A percentile compares a stretch with the other conserved stretches of the same genome.
Evolutionary conservation across 805 yeast species (phyloP).

Genomic region (Yarrowia porcina): DNA sequence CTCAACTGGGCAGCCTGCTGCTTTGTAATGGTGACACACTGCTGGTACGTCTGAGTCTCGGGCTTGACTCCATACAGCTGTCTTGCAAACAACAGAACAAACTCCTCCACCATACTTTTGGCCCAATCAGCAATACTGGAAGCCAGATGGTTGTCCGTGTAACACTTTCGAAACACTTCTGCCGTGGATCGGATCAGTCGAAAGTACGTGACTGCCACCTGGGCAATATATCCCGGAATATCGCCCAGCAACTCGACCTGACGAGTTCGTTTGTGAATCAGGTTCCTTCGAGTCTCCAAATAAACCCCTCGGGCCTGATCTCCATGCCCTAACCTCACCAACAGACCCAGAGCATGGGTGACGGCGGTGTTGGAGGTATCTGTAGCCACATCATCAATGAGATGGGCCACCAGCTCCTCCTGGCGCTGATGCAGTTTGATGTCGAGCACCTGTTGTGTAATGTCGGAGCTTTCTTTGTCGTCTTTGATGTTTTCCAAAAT

Average conservation of each 20-base stretch:
- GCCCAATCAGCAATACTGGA: slow-evolving; percentile 76
- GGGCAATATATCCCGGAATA: slow-evolving; percentile 52
- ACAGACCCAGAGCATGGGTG: slow-evolving; percentile 36
- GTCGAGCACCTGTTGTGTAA: slow-evolving; percentile 29
- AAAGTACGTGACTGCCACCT: slow-evolving; percentile 60
- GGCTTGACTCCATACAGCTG: slow-evolving; percentile 64
- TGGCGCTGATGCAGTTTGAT: slow-evolving; percentile 34
- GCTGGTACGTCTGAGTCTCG: slow-evolving; percentile 50
- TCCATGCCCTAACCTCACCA: slow-evolving; percentile 44
- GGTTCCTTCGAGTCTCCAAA: slow-evolving; percentile 47
- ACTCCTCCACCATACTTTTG: slow-evolving; percentile 56
- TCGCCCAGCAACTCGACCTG: slow-evolving; percentile 57
- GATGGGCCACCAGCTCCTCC: slow-evolving; percentile 34
- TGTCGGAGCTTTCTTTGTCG: slow-evolving; percentile 27
- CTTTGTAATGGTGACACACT: slow-evolving; percentile 52
- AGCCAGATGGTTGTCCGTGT: slow-evolving; percentile 46
- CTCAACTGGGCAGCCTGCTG: slow-evolving; percentile 63
- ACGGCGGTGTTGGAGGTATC: slow-evolving; percentile 35
- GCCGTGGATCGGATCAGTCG: slow-evolving; percentile 59
- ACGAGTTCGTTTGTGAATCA: slow-evolving; percentile 48
- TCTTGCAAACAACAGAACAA: slow-evolving; percentile 58
- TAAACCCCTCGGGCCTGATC: slow-evolving; percentile 50
- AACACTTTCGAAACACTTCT: slow-evolving; percentile 43
- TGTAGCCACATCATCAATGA: slow-evolving; percentile 40
- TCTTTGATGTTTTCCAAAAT: slow-evolving; percentile 29